A percentile compares a stretch with the other conserved stretches of the same genome.
These are phyloP conservation scores for Sanghuangporus sanghuang DNA, from an alignment of 1,284 basidiomycete species.

Conservation along the genomic window DNA sequence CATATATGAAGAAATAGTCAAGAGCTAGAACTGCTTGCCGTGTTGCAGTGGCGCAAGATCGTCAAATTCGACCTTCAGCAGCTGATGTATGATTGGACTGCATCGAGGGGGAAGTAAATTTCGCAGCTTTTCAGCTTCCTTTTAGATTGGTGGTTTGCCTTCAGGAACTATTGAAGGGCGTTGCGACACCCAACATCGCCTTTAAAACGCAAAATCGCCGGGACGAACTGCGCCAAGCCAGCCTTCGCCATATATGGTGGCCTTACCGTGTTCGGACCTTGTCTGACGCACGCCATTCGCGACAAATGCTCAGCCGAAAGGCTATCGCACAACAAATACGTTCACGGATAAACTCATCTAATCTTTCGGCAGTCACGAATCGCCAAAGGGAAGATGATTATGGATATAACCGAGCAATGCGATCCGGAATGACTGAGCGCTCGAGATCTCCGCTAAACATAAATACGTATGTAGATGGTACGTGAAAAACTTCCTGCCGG, in stretches of 20 bases:
- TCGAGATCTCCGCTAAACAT: no score
- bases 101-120: background rate
- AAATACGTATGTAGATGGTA: no score
- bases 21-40: no score
- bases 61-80: no score
- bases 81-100: no score
- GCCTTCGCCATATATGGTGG: no score
- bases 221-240: background rate
- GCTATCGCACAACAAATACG: background rate
- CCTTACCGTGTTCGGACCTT: background rate
- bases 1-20: no score
- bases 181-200: background rate
- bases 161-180: background rate
- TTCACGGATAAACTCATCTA: background rate
- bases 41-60: no score
- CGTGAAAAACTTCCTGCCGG: no score
- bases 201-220: background rate
- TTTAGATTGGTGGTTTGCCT: background rate
- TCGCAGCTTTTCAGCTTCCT: background rate
- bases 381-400: background rate
- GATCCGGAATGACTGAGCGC: background rate
- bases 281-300: background rate
- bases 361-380: background rate
- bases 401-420: background rate
- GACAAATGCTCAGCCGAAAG: background rate